Conservation (phyloP, 495 filamentous ascomycete species). For the Lepidopterella palustris region DNA sequence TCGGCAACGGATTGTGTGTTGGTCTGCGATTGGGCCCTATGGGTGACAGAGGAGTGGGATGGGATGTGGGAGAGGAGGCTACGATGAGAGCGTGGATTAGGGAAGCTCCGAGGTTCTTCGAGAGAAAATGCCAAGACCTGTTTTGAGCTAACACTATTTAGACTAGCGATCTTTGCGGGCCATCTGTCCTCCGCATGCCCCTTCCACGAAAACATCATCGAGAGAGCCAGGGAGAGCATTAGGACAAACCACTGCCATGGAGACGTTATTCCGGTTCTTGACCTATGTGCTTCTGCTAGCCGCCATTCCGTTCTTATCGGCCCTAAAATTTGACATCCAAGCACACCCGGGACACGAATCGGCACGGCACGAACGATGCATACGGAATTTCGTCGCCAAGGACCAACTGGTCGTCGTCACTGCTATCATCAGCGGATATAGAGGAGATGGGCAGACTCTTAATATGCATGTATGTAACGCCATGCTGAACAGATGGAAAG, state of each 20-base stretch:
- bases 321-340: constrained; percentile 88
- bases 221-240: not conserved
- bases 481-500: too few relatives aligned
- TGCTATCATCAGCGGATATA: constrained; percentile 72
- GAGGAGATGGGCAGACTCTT: constrained; percentile 86
- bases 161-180: not conserved
- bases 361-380: constrained; percentile 71
- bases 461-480: constrained; percentile 82
- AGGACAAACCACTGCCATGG: constrained; percentile 18
- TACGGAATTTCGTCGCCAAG: constrained; percentile 90
- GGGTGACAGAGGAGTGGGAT: not conserved
- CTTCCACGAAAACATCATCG: not conserved
- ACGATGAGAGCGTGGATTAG: not conserved
- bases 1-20: too few relatives aligned
- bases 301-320: constrained; percentile 52
- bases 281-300: constrained; percentile 23
- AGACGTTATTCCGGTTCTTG: constrained; percentile 16
- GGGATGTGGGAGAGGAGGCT: not conserved
- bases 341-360: constrained; percentile 54
- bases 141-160: not conserved
- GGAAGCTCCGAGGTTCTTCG: not conserved
- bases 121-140: not conserved
- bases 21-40: not conserved
- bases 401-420: constrained; percentile 99
- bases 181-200: not conserved